Conservation (phyloP, 2,329 filamentous ascomycete species). For the Phialemoniopsis sp. region DNA sequence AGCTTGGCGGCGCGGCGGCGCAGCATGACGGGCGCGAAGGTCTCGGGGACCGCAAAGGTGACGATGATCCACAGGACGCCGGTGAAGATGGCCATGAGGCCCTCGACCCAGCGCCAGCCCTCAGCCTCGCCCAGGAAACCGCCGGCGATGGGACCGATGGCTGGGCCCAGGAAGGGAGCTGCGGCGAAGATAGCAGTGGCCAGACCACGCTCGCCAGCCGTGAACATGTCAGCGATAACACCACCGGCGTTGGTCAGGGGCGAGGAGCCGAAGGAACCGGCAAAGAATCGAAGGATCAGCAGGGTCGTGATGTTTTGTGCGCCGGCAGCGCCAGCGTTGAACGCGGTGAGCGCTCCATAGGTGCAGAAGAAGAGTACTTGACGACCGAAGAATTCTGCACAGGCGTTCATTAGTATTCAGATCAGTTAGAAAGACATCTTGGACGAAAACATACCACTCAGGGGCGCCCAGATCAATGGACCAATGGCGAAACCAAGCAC, state of each 20-base stretch:
- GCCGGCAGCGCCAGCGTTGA: conserved; percentile 57
- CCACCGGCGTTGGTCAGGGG: conserved; percentile 60
- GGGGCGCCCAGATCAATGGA: conserved; percentile 54
- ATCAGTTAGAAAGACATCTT: not conserved
- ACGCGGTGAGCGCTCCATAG: conserved; percentile 52
- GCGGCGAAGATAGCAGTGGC: conserved; percentile 62
- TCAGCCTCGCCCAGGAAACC: conserved; percentile 61
- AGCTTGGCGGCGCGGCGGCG: conserved; percentile 48
- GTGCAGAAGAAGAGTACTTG: conserved; percentile 56
- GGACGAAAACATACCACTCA: conserved; percentile 27
- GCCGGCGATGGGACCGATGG: conserved; percentile 58
- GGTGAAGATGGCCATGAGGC: conserved; percentile 60
- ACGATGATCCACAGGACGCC: conserved; percentile 54
- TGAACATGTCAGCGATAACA: conserved; percentile 59
- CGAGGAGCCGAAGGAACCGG: conserved; percentile 57
- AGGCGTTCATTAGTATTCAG: no score
- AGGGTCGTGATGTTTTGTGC: conserved; percentile 53
- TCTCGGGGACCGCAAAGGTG: conserved; percentile 51
- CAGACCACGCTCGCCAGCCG: conserved; percentile 44
- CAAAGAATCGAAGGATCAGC: conserved; percentile 61
- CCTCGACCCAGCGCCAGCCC: conserved; percentile 69
- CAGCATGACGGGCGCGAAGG: conserved; percentile 55
- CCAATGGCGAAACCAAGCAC: conserved; percentile 54
- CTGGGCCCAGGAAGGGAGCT: conserved; percentile 63
- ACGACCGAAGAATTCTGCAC: conserved; percentile 52